Evolutionary conservation across 2,329 filamentous ascomycete species (phyloP).

Genomic region (Ophiosphaerella herpotricha): DNA sequence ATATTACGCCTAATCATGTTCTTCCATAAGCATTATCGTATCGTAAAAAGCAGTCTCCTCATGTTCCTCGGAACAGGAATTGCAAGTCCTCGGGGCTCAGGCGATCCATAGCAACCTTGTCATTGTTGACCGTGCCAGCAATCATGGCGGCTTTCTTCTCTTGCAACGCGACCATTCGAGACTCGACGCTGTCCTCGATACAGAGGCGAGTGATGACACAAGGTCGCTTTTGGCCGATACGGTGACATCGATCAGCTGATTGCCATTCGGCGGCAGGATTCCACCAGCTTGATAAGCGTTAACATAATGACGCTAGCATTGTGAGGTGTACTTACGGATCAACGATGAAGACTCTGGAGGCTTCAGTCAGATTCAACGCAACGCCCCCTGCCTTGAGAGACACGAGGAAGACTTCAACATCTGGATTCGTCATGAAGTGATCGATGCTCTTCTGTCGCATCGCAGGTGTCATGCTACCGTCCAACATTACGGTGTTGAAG

Average conservation of each 20-base stretch:
- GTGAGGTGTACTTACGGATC: slow-evolving; percentile 72
- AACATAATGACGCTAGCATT: slow-evolving; percentile 15
- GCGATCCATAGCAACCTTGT: slow-evolving; percentile 88
- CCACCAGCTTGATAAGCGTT: slow-evolving; percentile 74
- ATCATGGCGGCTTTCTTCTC: slow-evolving; percentile 99
- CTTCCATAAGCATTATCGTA: not conserved
- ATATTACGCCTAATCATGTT: not conserved
- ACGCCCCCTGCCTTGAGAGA: slow-evolving; percentile 96
- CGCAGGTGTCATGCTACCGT: slow-evolving; percentile 94
- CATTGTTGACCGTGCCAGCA: slow-evolving; percentile 92
- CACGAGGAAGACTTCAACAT: slow-evolving; percentile 95
- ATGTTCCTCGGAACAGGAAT: slow-evolving; percentile 86
- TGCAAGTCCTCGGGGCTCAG: slow-evolving; percentile 90
- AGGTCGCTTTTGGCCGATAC: slow-evolving; percentile 91
- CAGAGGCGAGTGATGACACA: slow-evolving; percentile 93
- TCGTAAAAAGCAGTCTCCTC: not conserved
- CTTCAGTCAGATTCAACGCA: slow-evolving; percentile 92
- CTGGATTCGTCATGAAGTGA: slow-evolving; percentile 92
- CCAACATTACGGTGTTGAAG: slow-evolving; percentile 97
- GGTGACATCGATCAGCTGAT: slow-evolving; percentile 82
- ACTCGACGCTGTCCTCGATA: slow-evolving; percentile 97
- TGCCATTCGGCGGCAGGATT: slow-evolving; percentile 99
- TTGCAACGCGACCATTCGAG: slow-evolving; percentile 90
- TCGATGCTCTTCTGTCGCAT: slow-evolving; percentile 93
- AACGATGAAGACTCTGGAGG: slow-evolving; percentile 91